Evolutionary conservation across 2,329 filamentous ascomycete species (phyloP).

Genomic region (Colletotrichum chlorophyti): DNA sequence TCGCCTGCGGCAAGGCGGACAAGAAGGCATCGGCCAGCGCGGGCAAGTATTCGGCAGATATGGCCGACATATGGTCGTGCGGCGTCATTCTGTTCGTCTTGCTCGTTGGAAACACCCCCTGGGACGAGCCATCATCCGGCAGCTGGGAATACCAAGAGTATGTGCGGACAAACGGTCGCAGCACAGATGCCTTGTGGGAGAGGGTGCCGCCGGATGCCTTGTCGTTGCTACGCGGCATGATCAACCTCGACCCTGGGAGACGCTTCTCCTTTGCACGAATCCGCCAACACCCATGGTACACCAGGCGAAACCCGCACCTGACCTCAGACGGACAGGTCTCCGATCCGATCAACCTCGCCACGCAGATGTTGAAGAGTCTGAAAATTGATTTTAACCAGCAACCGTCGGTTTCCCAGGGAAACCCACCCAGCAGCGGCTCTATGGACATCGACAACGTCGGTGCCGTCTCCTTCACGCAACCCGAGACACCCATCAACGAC

Average conservation of each 20-base stretch:
- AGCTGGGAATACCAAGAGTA: constrained; percentile 96
- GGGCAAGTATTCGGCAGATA: constrained; percentile 74
- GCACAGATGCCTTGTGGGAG: constrained; percentile 85
- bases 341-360: constrained; percentile 86
- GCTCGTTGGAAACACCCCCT: constrained; percentile 94
- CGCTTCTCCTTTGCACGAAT: constrained; percentile 89
- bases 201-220: constrained; percentile 76
- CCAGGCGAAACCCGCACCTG: constrained; percentile 79
- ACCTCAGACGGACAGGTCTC: constrained; percentile 75
- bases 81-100: constrained; percentile 98
- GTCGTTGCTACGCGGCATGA: constrained; percentile 90
- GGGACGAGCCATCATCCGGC: constrained; percentile 86
- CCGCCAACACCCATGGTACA: constrained; percentile 94
- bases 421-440: constrained; percentile 48
- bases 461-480: constrained; percentile 81
- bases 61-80: constrained; percentile 96
- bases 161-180: constrained; percentile 77
- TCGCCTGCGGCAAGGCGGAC: constrained; percentile 57
- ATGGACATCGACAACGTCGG: constrained; percentile 73
- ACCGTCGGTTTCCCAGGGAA: constrained; percentile 57
- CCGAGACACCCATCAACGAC: constrained; percentile 78
- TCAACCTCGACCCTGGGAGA: constrained; percentile 76
- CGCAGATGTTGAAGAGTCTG: constrained; percentile 90
- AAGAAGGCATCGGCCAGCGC: constrained; percentile 53
- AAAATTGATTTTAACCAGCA: constrained; percentile 84